Evolutionary conservation across 2,329 filamentous ascomycete genomes (phyloP), one percentile per base, ranked within the genome.

Genomic region (Cladophialophora yegresii): DNA sequence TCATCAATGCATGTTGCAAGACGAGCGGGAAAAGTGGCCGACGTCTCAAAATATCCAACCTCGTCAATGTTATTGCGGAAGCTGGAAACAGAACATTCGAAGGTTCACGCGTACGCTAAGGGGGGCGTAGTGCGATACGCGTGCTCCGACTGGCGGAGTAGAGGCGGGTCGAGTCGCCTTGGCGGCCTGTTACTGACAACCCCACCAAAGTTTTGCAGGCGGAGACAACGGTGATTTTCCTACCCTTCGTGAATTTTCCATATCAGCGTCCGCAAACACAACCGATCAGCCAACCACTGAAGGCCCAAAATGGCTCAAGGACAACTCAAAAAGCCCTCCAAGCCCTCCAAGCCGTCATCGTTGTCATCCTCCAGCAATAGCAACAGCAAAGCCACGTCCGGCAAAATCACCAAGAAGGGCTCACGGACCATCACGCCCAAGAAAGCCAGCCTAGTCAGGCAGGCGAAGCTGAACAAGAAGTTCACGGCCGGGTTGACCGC

Each of bases 391-490:
- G 23, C 51, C 51, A n/a, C 51, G n/a, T 49, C 64, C 40, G 36
- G 75, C 7, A 75, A 80, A 40, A 80, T 81, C 12, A 83, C 83
- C 7, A 85, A 84, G 72, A 84, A 83, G 67, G 88, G 88, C 57
- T 78, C 81, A 16, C 81, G 85, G 54, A 81, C 84, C 57, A 87
- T 90, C 71, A 87, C 87, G 58, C 88, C 88, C 2, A 89, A 89
- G 76, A 90, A 89, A 67, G 76, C 82, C 6, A 78, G 78, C 2
- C 77, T 90, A 58, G 81, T 88, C 45, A 82, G 83, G 73, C 82
- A 87, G 73, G 79, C 85, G 68, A 86, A 86, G 72, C 80, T 89
- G 74, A 85, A 83, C 58, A 89, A 87, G 83, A 89, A 89, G 82
- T 80, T 85, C 67, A 82, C 85, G 0, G 79, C 84, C 0, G 87